Conservation (phyloP, 208 protist species). For the Wallacemonas rigidus region DNA sequence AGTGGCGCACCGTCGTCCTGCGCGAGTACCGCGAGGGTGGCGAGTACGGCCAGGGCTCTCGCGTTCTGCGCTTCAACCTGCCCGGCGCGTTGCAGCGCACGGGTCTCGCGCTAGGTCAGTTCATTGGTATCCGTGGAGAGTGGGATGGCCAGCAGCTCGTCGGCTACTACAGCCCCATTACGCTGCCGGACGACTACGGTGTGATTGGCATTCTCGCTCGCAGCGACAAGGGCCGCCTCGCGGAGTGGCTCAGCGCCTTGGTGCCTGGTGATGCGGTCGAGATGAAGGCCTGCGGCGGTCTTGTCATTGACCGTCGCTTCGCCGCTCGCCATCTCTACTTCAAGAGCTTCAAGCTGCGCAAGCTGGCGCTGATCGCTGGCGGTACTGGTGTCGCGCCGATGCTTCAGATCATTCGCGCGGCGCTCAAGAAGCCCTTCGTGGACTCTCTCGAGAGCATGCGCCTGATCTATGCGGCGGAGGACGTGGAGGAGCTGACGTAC, state of each 20-base stretch:
- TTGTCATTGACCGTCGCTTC: slow-evolving; percentile 54
- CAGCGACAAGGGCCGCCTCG: slow-evolving; percentile 50
- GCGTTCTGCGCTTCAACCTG: slow-evolving; percentile 71
- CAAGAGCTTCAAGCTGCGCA: slow-evolving; percentile 60
- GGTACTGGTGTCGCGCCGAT: slow-evolving; percentile 92
- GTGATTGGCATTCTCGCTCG: slow-evolving; percentile 67
- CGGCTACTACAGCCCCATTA: slow-evolving; percentile 79
- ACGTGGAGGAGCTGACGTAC: slow-evolving; percentile 64
- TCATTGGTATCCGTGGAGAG: slow-evolving; percentile 62
- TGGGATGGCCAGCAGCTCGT: slow-evolving; percentile 54
- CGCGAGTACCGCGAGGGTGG: slow-evolving; percentile 21
- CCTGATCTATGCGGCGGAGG: slow-evolving; percentile 76
- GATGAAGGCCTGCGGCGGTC: slow-evolving; percentile 72
- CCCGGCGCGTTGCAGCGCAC: slow-evolving; percentile 68
- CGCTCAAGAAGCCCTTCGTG: slow-evolving; percentile 67
- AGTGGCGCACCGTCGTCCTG: slow-evolving; percentile 23
- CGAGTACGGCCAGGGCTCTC: slow-evolving; percentile 36
- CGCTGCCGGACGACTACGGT: slow-evolving; percentile 67
- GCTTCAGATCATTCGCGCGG: slow-evolving; percentile 90
- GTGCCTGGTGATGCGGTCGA: slow-evolving; percentile 73
- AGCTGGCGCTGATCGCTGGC: slow-evolving; percentile 71
- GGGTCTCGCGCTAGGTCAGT: slow-evolving; percentile 76
- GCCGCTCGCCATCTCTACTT: slow-evolving; percentile 49
- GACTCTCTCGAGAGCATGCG: slow-evolving; percentile 54
- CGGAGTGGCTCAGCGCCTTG: slow-evolving; percentile 63